Base-by-base conservation (phyloP, 2,329 filamentous ascomycete genomes). In the Trichoderma asperellum region DNA sequence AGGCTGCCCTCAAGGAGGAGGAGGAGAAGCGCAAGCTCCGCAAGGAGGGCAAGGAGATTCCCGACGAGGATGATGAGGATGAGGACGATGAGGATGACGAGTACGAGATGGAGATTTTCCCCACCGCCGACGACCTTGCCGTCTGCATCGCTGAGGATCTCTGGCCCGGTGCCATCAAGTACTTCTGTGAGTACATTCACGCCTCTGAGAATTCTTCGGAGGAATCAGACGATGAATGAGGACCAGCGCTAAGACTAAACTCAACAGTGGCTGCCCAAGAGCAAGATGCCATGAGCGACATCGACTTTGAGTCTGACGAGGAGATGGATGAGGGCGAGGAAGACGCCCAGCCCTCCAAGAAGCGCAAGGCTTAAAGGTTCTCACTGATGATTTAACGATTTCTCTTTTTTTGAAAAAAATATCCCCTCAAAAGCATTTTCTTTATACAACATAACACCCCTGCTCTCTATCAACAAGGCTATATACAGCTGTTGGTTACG, bases 151-250 rank as follows among this genome's bases (percentile, higher is more conserved):
- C 91, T 10, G 94, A 98, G 77, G 95, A 98, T 74, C 83, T 98
- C 64, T 97, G 91, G 90, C 92, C 93, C 59, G 89, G 89, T 72
- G 95, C 94, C 69, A 90, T 97, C 79, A 93, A 92, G 80, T 96
- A 96, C 83, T 98, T 96, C 83, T 92, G 93, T 96, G 84, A 82
- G 92, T 87, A 68, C 35, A 61, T 61, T 55, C 37, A 61, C 49
- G 35, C 57, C 68, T 68, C 61, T 56, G 61, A 64, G 1, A 64
- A 64, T 32, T 64, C 61, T n/a, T 64, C 61, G 21, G 61, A 64
- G 52, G 61, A 55, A 37, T 57, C 53, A 24, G 43, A 37, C 24
- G 65, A 61, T 52, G 53, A 43, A 40, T 40, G 73, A 62, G 37
- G 16, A 21, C 21, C 10, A 53, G 18, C 29, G 53, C 53, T 67